phyloP scores from a whole-genome alignment of 1,284 basidiomycete species.

The Trametes pubescens region DNA sequence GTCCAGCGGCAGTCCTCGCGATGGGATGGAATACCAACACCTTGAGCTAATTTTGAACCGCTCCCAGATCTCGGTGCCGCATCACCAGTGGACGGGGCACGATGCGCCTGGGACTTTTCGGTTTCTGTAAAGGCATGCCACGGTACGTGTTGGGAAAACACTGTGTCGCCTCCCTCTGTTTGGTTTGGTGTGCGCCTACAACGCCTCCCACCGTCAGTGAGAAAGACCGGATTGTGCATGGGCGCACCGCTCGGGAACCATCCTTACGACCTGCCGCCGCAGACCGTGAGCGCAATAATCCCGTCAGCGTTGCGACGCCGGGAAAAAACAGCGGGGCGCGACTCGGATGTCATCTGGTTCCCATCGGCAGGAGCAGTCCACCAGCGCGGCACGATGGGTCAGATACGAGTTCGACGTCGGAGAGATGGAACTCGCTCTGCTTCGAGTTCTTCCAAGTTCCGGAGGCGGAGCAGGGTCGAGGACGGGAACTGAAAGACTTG shows the following conservation, averaged over 20 bases:
- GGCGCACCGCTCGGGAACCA: neutral
- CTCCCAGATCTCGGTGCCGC: neutral
- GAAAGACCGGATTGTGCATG: neutral
- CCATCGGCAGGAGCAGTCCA: slow-evolving; percentile 12
- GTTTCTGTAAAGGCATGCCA: neutral
- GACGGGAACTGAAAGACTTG: slow-evolving; percentile 21
- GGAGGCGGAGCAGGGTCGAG: neutral
- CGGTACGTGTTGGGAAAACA: neutral
- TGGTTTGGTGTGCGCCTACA: neutral
- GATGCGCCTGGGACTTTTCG: neutral
- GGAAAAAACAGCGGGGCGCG: neutral
- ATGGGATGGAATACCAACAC: neutral
- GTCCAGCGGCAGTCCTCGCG: neutral
- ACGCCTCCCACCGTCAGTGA: neutral
- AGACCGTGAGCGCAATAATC: neutral
- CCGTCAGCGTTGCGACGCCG: neutral
- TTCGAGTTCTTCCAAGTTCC: slow-evolving; percentile 16
- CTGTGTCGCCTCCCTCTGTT: neutral
- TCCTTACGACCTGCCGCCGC: slow-evolving; percentile 1
- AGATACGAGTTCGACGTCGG: slow-evolving; percentile 1
- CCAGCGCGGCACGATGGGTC: neutral
- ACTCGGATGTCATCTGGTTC: slow-evolving; percentile 7
- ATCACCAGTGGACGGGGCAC: neutral
- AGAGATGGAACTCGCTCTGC: slow-evolving; percentile 11
- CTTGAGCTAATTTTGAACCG: neutral